Conservation (phyloP, 1,139 yeast genomes). For the Blastobotrys illinoisensis region DNA sequence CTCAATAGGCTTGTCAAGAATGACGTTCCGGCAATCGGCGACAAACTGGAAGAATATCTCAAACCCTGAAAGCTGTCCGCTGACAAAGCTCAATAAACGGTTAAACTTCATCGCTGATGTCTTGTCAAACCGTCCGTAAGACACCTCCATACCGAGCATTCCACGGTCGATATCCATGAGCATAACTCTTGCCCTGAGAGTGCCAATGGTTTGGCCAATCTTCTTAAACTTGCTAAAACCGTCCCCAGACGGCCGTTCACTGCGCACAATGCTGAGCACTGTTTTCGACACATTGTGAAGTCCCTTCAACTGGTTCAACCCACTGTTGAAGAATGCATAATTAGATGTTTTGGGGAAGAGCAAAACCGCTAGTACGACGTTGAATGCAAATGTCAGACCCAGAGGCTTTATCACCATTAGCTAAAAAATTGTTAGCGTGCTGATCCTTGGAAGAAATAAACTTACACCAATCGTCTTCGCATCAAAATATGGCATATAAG, state of each 20-base stretch:
- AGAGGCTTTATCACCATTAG: constrained; percentile 22
- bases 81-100: neutral
- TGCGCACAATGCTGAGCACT: constrained; percentile 14
- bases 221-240: constrained; percentile 9
- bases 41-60: constrained; percentile 6
- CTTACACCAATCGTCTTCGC: constrained; percentile 22
- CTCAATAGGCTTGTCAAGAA: neutral
- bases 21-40: constrained; percentile 1
- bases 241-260: constrained; percentile 17
- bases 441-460: neutral
- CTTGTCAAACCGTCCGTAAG: constrained; percentile 8
- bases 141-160: constrained; percentile 1
- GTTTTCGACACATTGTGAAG: constrained; percentile 13
- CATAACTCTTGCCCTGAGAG: constrained; percentile 1
- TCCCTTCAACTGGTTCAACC: constrained; percentile 13
- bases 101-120: constrained; percentile 1
- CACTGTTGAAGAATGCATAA: constrained; percentile 18
- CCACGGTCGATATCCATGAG: constrained; percentile 3
- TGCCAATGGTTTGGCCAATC: constrained; percentile 1
- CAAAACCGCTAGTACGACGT: constrained; percentile 18
- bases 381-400: constrained; percentile 23
- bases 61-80: constrained; percentile 5
- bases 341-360: constrained; percentile 29
- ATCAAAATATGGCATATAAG: constrained; percentile 23
- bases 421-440: constrained; percentile 3